phyloP scores from a whole-genome alignment of 208 protist genomes.

The Wallacemonas collosoma region DNA sequence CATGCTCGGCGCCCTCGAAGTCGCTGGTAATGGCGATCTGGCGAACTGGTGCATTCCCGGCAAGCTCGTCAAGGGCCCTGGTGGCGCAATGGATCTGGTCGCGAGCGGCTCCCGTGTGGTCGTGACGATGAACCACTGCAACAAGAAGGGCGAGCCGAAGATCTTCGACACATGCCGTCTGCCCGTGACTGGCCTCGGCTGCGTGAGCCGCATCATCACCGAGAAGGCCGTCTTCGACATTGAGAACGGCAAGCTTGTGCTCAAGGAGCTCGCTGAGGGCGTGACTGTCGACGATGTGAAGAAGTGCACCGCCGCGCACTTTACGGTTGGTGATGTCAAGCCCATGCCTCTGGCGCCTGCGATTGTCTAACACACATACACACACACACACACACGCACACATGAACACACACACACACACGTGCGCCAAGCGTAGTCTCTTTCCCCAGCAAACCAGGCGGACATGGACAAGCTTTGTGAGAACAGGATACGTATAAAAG shows the following conservation, averaged over 20 bases:
- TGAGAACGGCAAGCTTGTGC: constrained; percentile 74
- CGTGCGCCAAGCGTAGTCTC: no score
- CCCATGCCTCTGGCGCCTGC: constrained; percentile 67
- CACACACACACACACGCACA: no score
- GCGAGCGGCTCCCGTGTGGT: constrained; percentile 93
- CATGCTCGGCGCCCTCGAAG: constrained; percentile 97
- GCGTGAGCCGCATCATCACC: constrained; percentile 96
- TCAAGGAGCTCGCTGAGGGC: constrained; percentile 93
- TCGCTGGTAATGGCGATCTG: constrained; percentile 93
- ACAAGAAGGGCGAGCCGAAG: constrained; percentile 93
- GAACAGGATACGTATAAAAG: no score
- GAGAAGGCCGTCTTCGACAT: constrained; percentile 97
- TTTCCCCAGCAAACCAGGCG: no score
- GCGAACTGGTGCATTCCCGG: constrained; percentile 98
- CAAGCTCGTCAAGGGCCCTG: constrained; percentile 98
- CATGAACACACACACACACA: no score
- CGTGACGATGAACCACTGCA: constrained; percentile 97
- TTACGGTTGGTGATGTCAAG: constrained; percentile 70
- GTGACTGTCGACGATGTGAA: constrained; percentile 93
- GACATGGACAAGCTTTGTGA: no score
- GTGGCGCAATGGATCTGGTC: constrained; percentile 97
- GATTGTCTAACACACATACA: constrained; percentile 6
- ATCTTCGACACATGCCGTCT: constrained; percentile 94
- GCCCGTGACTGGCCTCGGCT: constrained; percentile 91
- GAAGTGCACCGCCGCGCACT: constrained; percentile 79